Evolutionary conservation across 768 basidiomycete genomes (phyloP), one percentile per base, ranked within the genome.

Genomic region (Nidularia pulvinata): DNA sequence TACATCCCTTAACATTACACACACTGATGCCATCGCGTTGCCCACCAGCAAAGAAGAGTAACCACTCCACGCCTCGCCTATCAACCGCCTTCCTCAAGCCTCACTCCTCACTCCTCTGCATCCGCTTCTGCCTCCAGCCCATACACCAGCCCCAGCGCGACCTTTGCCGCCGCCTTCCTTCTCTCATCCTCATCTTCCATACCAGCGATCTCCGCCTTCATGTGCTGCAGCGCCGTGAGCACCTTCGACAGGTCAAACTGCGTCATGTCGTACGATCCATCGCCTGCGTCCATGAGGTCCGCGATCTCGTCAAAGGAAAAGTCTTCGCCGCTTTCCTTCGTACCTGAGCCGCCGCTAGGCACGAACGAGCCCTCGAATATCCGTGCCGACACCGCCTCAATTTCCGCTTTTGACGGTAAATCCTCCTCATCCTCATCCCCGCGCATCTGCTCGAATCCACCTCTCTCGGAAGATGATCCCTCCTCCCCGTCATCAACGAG

Each of bases 181-280:
- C 83, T 74, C 68, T 88, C 87, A 22, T 74, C 76, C 58, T 85
- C 82, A 61, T 86, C 76, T 5, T 74, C 69, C 70, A 92, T 88
- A 9, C 73, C 78, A 22, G 84, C 76, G 57, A 92, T 91, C 71
- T 92, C 88, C 22, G 81, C 82, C 63, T 88, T 89, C 79, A 90
- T 81, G 48, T 79, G 80, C 59, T 88, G 83, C 34, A 92, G 72
- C 1, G 81, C 79, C 14, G 74, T 74, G 6, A 91, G 62, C 34
- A 91, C 82, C 47, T 73, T 69, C 30, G 81, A 75, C 52, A 91
- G 64, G 68, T 91, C 89, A 63, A 90, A 87, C 33, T 73, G 62
- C 44, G 72, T 75, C 49, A 74, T 68, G 57, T 74, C 73, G 55
- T 68, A 72, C 32, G 77, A 74, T 14, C 22, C 39, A 16, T 46